Evolutionary conservation across 2,329 filamentous ascomycete species (phyloP).

Genomic region (Mollisia scopiformis): DNA sequence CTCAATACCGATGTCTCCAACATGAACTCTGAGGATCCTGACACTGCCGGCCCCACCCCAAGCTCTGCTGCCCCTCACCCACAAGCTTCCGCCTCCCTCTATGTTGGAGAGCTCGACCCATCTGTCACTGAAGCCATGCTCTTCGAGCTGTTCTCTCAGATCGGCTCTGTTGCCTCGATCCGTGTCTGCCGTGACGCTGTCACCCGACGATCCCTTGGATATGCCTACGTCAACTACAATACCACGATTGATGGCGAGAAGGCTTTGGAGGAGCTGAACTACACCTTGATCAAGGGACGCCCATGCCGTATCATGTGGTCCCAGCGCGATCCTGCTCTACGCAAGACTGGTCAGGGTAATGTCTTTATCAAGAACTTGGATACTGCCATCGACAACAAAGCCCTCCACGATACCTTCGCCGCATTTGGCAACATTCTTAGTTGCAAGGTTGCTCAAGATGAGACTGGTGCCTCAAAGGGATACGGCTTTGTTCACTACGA

Average conservation of each 20-base stretch:
- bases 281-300: constrained; percentile 97
- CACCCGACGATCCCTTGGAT: constrained; percentile 96
- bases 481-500: constrained; percentile 99
- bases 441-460: constrained; percentile 99
- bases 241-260: constrained; percentile 95
- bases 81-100: constrained; percentile 95
- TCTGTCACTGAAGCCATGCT: constrained; percentile 99
- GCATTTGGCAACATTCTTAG: constrained; percentile 99
- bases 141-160: constrained; percentile 99
- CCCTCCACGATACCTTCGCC: constrained; percentile 97
- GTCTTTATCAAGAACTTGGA: constrained; percentile 99
- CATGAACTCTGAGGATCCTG: constrained; percentile 58
- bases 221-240: constrained; percentile 99
- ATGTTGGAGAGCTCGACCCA: constrained; percentile 97
- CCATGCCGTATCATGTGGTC: constrained; percentile 99
- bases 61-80: constrained; percentile 75
- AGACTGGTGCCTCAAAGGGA: constrained; percentile 94
- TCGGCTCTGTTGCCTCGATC: constrained; percentile 97
- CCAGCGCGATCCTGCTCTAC: constrained; percentile 96
- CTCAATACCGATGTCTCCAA: constrained; percentile 75
- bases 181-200: constrained; percentile 99
- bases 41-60: constrained; percentile 70
- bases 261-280: constrained; percentile 98
- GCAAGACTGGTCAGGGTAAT: constrained; percentile 99
- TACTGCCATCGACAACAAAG: constrained; percentile 99